These are phyloP conservation scores for Phialophora chinensis DNA, from an alignment of 2,329 filamentous ascomycete species.

Conservation along the genomic window DNA sequence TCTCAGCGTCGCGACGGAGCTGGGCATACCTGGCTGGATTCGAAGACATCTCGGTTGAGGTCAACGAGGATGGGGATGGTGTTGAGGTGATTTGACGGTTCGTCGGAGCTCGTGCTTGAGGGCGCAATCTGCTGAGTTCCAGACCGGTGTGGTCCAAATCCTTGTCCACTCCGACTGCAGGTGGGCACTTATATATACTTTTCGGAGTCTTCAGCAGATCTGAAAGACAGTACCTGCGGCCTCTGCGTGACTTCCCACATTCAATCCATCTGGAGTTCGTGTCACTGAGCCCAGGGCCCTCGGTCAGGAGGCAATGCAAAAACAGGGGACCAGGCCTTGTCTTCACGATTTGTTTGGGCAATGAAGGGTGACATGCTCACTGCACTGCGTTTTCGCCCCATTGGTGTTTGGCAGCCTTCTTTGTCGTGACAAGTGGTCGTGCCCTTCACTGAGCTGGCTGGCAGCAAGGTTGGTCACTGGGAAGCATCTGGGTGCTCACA, in stretches of 20 bases:
- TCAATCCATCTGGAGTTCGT: neutral
- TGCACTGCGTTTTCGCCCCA: neutral
- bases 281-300: neutral
- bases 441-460: neutral
- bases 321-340: neutral
- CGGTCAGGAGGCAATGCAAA: neutral
- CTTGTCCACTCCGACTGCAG: neutral
- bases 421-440: neutral
- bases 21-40: neutral
- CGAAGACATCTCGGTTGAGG: neutral
- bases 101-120: neutral
- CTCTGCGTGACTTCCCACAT: neutral
- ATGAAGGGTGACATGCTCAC: neutral
- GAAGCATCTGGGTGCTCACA: neutral
- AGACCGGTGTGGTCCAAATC: neutral
- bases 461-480: neutral
- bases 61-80: neutral
- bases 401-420: neutral
- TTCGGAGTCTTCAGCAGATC: neutral
- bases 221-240: neutral
- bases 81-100: neutral
- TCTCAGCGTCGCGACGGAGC: slow-evolving; percentile 4
- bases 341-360: neutral
- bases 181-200: neutral
- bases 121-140: neutral